These are phyloP conservation scores for Nakataea oryzae DNA, from an alignment of 2,329 filamentous ascomycete genomes.

Conservation along the genomic window DNA sequence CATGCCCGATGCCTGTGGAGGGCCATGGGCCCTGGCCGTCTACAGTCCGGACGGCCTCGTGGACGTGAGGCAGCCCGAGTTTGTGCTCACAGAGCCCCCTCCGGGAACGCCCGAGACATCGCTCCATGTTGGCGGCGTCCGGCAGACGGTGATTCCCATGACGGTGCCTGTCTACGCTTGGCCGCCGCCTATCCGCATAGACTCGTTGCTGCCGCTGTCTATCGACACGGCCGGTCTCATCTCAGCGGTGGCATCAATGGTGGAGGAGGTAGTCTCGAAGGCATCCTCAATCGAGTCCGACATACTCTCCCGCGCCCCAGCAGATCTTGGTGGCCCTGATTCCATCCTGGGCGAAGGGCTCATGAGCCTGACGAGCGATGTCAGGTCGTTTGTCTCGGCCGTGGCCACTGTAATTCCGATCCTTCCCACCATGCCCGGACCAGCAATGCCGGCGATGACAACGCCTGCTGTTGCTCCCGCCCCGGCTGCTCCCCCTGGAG, in stretches of 20 bases:
- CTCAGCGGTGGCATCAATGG: neutral
- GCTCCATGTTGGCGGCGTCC: constrained; percentile 9
- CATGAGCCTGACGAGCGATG: constrained; percentile 2
- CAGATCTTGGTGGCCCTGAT: constrained; percentile 1
- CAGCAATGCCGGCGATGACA: neutral
- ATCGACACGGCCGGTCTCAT: constrained; percentile 1
- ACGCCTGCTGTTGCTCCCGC: too few relatives aligned
- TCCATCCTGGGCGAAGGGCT: neutral
- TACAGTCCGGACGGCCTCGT: constrained; percentile 11
- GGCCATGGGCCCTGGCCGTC: constrained; percentile 11
- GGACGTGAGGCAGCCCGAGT: constrained; percentile 8
- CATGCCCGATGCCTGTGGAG: constrained; percentile 7
- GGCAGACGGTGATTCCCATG: constrained; percentile 9
- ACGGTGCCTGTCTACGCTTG: constrained; percentile 11
- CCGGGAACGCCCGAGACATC: constrained; percentile 10
- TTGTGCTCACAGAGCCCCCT: constrained; percentile 8
- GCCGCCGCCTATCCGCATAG: constrained; percentile 5
- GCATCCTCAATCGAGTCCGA: constrained; percentile 2
- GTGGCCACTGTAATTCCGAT: neutral
- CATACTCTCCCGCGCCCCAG: neutral
- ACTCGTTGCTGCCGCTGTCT: neutral
- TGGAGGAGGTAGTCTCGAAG: neutral
- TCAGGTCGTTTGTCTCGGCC: constrained; percentile 2
- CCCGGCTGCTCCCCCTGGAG: too few relatives aligned
- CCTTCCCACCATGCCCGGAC: neutral